phyloP scores from a whole-genome alignment of 2,329 filamentous ascomycete genomes.

The Tolypocladium guangdongense region DNA sequence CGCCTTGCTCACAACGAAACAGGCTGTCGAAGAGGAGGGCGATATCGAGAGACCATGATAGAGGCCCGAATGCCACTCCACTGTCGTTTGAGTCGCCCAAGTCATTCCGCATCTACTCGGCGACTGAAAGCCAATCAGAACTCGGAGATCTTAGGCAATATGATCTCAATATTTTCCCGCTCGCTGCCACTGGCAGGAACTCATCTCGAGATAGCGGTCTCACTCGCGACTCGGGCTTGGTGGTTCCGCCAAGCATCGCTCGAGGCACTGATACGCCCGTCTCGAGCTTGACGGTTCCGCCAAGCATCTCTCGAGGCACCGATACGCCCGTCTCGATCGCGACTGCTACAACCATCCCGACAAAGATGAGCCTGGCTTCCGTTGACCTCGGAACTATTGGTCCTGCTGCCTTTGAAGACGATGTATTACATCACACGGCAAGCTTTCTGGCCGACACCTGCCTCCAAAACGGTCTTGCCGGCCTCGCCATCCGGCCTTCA shows the following conservation, averaged over 20 bases:
- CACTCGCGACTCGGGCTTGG: neutral
- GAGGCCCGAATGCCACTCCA: neutral
- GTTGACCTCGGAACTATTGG: conserved; percentile 1
- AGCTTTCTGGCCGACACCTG: neutral
- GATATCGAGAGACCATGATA: neutral
- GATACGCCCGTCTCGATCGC: neutral
- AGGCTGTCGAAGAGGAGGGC: neutral
- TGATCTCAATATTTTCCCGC: neutral
- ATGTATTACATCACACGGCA: neutral
- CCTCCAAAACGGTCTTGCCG: neutral
- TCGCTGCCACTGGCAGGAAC: neutral
- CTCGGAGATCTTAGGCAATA: neutral
- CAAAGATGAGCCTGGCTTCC: neutral
- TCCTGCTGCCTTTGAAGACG: neutral
- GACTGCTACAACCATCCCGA: neutral
- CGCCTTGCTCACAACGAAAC: neutral
- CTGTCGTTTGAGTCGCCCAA: neutral
- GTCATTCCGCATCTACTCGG: neutral
- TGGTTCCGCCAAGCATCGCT: neutral
- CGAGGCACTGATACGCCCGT: neutral
- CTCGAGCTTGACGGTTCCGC: neutral
- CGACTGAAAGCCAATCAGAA: neutral
- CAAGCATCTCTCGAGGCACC: neutral
- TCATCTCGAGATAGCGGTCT: neutral
- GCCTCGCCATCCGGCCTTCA: conserved; percentile 4